These are phyloP conservation scores for Curvularia hawaiiensis DNA, from an alignment of 2,329 filamentous ascomycete genomes.

Conservation along the genomic window DNA sequence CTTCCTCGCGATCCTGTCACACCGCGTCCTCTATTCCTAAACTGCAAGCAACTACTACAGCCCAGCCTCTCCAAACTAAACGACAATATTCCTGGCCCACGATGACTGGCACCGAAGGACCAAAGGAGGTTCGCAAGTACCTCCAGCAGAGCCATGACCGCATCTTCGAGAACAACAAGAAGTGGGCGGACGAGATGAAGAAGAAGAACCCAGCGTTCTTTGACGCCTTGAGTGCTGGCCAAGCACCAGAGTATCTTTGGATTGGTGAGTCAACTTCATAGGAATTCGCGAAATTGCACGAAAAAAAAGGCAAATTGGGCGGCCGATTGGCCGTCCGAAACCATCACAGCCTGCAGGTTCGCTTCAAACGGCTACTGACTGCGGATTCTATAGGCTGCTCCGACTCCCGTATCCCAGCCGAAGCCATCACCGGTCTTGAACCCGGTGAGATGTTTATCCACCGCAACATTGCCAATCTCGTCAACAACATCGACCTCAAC, in stretches of 20 bases:
- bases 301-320: neutral
- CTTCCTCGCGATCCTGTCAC: constrained; percentile 9
- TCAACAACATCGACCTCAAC: constrained; percentile 49
- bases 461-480: constrained; percentile 46
- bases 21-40: constrained; percentile 2
- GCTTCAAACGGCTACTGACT: constrained; percentile 6
- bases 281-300: neutral
- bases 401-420: constrained; percentile 49
- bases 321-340: neutral
- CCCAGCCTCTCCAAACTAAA: constrained; percentile 7
- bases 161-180: constrained; percentile 71
- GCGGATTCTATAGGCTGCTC: constrained; percentile 39
- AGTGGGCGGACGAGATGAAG: constrained; percentile 67
- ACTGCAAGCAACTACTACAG: constrained; percentile 1
- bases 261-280: constrained; percentile 35
- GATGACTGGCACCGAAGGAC: constrained; percentile 31
- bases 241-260: constrained; percentile 70
- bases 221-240: constrained; percentile 65
- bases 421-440: constrained; percentile 48
- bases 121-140: constrained; percentile 51
- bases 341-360: neutral
- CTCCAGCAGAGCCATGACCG: constrained; percentile 68
- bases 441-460: constrained; percentile 44
- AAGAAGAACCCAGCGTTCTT: constrained; percentile 69
- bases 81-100: constrained; percentile 17